phyloP scores from a whole-genome alignment of 2,329 filamentous ascomycete species.

The Graphium sp. region DNA sequence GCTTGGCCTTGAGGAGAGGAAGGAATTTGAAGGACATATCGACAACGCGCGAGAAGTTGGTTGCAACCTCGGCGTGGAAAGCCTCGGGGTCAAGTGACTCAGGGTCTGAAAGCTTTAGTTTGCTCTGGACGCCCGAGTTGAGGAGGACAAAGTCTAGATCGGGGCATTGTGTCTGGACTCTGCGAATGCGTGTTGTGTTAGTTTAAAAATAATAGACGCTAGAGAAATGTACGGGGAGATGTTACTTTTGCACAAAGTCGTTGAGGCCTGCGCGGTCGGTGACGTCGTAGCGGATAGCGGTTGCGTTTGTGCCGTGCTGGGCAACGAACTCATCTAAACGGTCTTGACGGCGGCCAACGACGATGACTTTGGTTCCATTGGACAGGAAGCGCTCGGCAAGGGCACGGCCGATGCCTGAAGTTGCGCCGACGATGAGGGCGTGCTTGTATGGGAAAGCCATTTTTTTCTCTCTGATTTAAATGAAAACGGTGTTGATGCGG shows the following conservation, averaged over 20 bases:
- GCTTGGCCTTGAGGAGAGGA: conserved; percentile 9
- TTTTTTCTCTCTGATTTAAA: no score
- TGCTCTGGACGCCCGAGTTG: conserved; percentile 37
- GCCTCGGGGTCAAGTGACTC: conserved; percentile 12
- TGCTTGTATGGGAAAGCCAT: conserved; percentile 39
- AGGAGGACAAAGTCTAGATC: conserved; percentile 39
- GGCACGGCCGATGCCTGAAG: conserved; percentile 12
- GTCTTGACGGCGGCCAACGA: conserved; percentile 27
- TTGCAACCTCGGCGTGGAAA: conserved; percentile 11
- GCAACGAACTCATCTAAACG: conserved; percentile 28
- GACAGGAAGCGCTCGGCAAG: conserved; percentile 20
- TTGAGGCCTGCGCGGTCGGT: conserved; percentile 17
- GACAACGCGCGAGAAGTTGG: conserved; percentile 12
- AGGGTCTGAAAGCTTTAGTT: conserved; percentile 13
- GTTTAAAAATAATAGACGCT: conserved; percentile 5
- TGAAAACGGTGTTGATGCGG: no score
- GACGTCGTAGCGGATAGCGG: conserved; percentile 23
- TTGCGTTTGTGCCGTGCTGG: conserved; percentile 22
- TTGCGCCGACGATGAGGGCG: conserved; percentile 27
- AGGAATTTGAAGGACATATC: conserved; percentile 12
- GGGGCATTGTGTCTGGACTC: no score
- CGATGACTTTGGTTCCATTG: conserved; percentile 24
- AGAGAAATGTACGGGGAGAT: not conserved
- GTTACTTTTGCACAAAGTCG: conserved; percentile 7
- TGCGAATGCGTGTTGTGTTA: no score